Base-by-base conservation (phyloP, 345 rosid species). In the Excoecaria agallocha region DNA sequence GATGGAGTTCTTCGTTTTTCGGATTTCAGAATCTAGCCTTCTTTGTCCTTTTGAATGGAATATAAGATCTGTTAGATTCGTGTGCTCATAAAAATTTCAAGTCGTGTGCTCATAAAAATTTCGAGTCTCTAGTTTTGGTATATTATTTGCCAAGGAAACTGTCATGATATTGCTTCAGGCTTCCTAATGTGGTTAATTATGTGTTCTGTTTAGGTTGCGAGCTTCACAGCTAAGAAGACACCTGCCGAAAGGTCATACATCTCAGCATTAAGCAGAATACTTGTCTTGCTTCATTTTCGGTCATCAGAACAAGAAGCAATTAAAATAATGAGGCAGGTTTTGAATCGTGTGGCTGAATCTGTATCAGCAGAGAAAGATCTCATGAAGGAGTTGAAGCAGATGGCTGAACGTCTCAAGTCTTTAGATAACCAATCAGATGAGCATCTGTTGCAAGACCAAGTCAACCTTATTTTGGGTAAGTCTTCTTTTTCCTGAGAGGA, bases 241-340 rank as follows among this genome's bases (percentile, higher is more conserved):
- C 63, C 98, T 38, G 96, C 96, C 16, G 98, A 91, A 89, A 91
- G 77, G 85, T 79, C 98, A 72, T 95, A 91, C 73, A 75, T 85
- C 35, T 65, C 86, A 4, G 94, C 98, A 50, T 84, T 95, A 10
- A 85, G 89, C 76, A 91, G 87, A 84, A 76, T 85, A 75, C 92
- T 95, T 58, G 89, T 70, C 37, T 60, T 83, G 72, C 85, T 95
- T 71, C 83, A 85, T 74, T 88, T 93, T 79, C 81, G 74, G 51
- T 55, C 76, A 72, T 83, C 89, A 61, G 92, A 91, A 66, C 90
- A 87, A 85, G 85, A 64, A 48, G 87, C 84, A 66, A 77, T 88
- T 71, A 91, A 89, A 84, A 64, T 95, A 69, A 84, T 89, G 87
- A 83, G 87, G 82, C 81, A 62, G 79, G 87, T 95, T 51, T 71